phyloP scores from a whole-genome alignment of 805 yeast species.

The Candida sithepensis region DNA sequence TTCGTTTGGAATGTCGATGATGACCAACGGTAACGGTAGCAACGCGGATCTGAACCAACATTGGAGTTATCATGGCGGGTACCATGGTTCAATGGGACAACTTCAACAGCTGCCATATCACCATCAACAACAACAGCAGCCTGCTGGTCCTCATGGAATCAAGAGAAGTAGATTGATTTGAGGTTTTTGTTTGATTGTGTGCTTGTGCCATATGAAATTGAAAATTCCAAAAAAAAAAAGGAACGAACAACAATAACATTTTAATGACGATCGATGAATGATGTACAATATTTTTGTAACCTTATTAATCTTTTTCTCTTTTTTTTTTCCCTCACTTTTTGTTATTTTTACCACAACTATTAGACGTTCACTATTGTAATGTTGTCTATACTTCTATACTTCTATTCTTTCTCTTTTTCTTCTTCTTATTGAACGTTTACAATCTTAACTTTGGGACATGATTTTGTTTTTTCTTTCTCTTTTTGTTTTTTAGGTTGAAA shows the following conservation, averaged over 20 bases:
- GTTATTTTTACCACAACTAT: background rate
- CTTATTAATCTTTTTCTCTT: background rate
- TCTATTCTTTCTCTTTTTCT: background rate
- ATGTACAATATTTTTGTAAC: background rate
- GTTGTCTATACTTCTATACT: background rate
- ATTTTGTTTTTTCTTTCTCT: background rate
- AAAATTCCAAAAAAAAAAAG: background rate
- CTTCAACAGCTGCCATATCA: background rate
- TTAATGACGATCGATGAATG: background rate
- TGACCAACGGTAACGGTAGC: background rate
- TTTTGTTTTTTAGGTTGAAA: background rate
- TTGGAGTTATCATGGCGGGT: conserved; percentile 1
- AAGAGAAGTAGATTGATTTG: conserved; percentile 10
- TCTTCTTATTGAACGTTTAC: background rate
- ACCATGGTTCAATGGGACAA: background rate
- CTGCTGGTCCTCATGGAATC: conserved; percentile 3
- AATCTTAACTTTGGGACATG: too few relatives aligned
- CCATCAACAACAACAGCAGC: background rate
- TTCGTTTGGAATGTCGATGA: background rate
- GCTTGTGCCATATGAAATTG: background rate
- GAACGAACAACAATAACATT: background rate
- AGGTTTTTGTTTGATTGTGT: background rate
- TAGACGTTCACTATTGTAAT: background rate
- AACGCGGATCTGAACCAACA: background rate
- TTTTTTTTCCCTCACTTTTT: too few relatives aligned